Percentiles rank a stretch among this genome's conserved stretches.
These are phyloP conservation scores for Podila verticillata DNA, from an alignment of 192 early-diverging fungal genomes.

Conservation along the genomic window DNA sequence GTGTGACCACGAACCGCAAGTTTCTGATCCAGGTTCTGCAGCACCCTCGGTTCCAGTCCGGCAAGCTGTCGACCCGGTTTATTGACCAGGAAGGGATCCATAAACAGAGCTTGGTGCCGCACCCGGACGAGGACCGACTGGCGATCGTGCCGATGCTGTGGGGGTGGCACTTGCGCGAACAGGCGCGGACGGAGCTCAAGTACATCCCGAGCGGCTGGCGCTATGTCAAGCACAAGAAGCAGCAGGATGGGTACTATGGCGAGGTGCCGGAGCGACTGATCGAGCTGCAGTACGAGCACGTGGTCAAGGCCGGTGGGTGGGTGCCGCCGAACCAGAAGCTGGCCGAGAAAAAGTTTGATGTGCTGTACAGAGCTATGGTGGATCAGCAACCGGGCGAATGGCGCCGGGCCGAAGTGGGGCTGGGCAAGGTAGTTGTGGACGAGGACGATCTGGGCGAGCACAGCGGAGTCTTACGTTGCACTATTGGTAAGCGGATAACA, in stretches of 20 bases:
- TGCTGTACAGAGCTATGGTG: constrained; percentile 32
- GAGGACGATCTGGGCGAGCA: constrained; percentile 52
- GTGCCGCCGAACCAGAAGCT: constrained; percentile 47
- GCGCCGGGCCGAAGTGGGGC: constrained; percentile 38
- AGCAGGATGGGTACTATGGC: constrained; percentile 42
- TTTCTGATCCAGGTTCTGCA: constrained; percentile 62
- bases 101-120: constrained; percentile 24
- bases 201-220: constrained; percentile 61
- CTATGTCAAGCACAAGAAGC: constrained; percentile 58
- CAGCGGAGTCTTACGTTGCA: constrained; percentile 54
- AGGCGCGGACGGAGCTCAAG: constrained; percentile 52
- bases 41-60: constrained; percentile 57
- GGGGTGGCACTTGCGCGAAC: constrained; percentile 59
- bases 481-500: constrained; percentile 48
- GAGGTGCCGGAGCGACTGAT: constrained; percentile 43
- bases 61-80: constrained; percentile 60
- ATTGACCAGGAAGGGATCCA: constrained; percentile 51
- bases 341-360: constrained; percentile 51
- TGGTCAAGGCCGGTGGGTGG: constrained; percentile 41
- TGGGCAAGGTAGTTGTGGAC: constrained; percentile 48
- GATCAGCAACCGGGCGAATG: constrained; percentile 33
- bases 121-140: constrained; percentile 43
- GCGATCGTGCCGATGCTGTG: constrained; percentile 58
- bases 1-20: constrained; percentile 66
- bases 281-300: constrained; percentile 59